Evolutionary conservation across 225 moss, liverwort and hornwort genomes (phyloP).

Genomic region (Pseudisothecium myosuroides): DNA sequence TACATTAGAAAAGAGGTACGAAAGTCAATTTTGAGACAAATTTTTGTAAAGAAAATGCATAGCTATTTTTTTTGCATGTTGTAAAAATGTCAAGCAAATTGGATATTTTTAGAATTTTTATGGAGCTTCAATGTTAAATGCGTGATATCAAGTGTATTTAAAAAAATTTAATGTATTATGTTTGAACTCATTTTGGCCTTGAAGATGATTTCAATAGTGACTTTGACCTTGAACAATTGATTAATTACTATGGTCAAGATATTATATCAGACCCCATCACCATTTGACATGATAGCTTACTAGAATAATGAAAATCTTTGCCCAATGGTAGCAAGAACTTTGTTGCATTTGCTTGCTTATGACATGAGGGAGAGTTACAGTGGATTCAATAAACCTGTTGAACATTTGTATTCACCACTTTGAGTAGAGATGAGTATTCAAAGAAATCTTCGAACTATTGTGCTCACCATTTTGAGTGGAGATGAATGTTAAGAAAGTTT

Average conservation of each 20-base stretch:
- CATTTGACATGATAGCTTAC: fast-evolving
- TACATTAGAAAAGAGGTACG: background rate
- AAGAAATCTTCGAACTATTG: fast-evolving
- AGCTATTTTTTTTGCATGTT: background rate
- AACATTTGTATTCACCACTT: background rate
- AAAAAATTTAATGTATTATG: background rate
- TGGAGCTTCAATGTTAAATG: background rate
- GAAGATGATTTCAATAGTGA: background rate
- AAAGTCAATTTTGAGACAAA: background rate
- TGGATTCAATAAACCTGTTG: background rate
- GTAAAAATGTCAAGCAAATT: background rate
- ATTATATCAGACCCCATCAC: fast-evolving
- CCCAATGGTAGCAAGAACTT: fast-evolving
- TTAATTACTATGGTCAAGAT: fast-evolving
- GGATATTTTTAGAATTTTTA: background rate
- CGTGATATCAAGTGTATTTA: background rate
- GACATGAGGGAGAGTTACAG: fast-evolving
- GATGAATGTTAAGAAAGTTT: background rate
- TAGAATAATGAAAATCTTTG: background rate
- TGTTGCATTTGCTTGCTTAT: background rate
- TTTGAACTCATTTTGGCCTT: background rate
- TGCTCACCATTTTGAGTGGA: background rate
- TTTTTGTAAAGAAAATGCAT: background rate
- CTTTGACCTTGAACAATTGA: fast-evolving
- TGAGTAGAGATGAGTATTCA: background rate